Base-by-base conservation (phyloP, 2,329 filamentous ascomycete genomes). In the Xylariomycetidae sp. region DNA sequence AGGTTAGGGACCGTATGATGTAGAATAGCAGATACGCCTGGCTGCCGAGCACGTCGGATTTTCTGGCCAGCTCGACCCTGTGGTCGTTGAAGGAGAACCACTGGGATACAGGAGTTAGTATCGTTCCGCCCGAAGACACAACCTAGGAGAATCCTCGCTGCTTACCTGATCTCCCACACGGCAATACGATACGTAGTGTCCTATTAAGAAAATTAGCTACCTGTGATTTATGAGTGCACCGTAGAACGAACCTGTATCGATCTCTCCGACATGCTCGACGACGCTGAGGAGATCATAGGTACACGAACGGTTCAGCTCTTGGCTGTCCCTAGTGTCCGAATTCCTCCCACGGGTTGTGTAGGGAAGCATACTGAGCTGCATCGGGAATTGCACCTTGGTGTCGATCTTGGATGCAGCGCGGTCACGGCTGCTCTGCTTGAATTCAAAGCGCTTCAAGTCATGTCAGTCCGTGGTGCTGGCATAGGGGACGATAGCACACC, bases 81-180 rank as follows among this genome's bases (percentile, higher is more conserved):
- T 92, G 89, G 55, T 96, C 90, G 53, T 96, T 93, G 61, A 95
- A 95, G 35, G 85, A 79, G 58, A 95, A 94, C 90, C 90, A 96
- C 73, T 94, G 24, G 5, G 4, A 4, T n/a, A n/a, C n/a, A n/a
- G n/a, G n/a, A n/a, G n/a, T n/a, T n/a, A n/a, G n/a, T n/a, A n/a
- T n/a, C n/a, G n/a, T n/a, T n/a, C n/a, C n/a, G n/a, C n/a, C n/a
- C n/a, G n/a, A n/a, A n/a, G n/a, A n/a, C n/a, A n/a, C n/a, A n/a
- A n/a, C n/a, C n/a, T n/a, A 6, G 6, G 13, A 14, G 7, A 4
- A 24, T 25, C 25, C 23, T 12, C 25, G 28, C 24, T 25, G 54
- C 67, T 42, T 57, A 76, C 74, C 67, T 84, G 76, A 35, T 85
- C 82, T 4, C 81, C 84, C 38, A 90, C 82, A 29, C 86, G 70